These are phyloP conservation scores for Microstegium vimineum DNA, from an alignment of 176 grass and related monocot genomes.

Conservation along the genomic window DNA sequence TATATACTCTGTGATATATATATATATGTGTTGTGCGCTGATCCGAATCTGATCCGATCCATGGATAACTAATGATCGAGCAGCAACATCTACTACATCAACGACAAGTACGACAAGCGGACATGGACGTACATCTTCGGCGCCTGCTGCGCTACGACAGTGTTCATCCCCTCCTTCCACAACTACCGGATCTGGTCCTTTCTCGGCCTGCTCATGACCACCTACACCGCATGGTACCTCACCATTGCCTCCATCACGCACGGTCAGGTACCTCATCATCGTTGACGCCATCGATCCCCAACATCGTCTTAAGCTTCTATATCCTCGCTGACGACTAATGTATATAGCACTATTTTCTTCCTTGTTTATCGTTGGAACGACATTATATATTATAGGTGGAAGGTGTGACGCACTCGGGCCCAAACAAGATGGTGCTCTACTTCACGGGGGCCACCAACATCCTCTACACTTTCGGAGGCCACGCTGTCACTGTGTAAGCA, in stretches of 20 bases:
- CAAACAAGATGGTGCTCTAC: constrained; percentile 85
- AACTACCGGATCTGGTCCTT: constrained; percentile 99
- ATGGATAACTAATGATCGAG: neutral
- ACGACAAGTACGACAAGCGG: constrained; percentile 89
- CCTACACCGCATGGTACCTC: constrained; percentile 90
- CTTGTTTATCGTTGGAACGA: neutral
- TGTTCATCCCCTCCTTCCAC: constrained; percentile 97
- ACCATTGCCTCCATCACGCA: constrained; percentile 62
- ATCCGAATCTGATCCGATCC: too few species aligned
- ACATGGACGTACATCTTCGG: constrained; percentile 99
- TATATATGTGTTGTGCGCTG: neutral
- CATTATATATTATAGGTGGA: constrained; percentile 37
- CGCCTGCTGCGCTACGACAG: constrained; percentile 90
- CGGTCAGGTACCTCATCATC: constrained; percentile 80
- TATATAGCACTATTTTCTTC: too few species aligned
- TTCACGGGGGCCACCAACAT: constrained; percentile 99
- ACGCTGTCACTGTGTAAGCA: constrained; percentile 95
- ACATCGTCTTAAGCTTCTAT: too few species aligned
- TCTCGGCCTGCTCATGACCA: constrained; percentile 88
- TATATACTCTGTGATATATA: neutral
- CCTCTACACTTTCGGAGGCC: constrained; percentile 97
- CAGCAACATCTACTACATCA: constrained; percentile 99
- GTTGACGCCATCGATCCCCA: too few species aligned
- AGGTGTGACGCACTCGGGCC: constrained; percentile 70
- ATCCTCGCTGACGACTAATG: too few species aligned